Conservation (phyloP, 2,329 filamentous ascomycete genomes). For the Paraphoma chrysanthemicola region DNA sequence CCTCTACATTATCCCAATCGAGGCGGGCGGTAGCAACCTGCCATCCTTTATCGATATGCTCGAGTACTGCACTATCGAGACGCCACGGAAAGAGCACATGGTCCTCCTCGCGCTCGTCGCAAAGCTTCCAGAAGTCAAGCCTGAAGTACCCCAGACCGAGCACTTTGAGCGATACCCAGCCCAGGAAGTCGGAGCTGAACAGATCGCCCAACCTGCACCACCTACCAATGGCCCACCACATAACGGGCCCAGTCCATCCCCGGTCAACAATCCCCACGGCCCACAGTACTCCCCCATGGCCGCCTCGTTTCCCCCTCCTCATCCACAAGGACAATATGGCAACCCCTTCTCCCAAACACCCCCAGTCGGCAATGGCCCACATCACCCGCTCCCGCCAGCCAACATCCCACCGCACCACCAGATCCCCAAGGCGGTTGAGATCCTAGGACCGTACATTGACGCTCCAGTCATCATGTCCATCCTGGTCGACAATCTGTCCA, state of each 20-base stretch:
- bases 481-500: constrained; percentile 33
- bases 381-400: constrained; percentile 16
- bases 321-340: constrained; percentile 25
- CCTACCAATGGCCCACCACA: constrained; percentile 27
- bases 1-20: constrained; percentile 87
- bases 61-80: constrained; percentile 81
- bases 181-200: constrained; percentile 16
- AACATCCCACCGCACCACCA: constrained; percentile 31
- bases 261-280: constrained; percentile 40
- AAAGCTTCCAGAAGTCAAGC: constrained; percentile 43
- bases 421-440: constrained; percentile 48
- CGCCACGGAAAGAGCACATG: constrained; percentile 74
- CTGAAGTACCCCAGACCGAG: constrained; percentile 35
- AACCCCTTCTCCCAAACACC: constrained; percentile 26
- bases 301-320: constrained; percentile 28
- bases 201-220: constrained; percentile 25
- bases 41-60: constrained; percentile 90
- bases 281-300: constrained; percentile 44
- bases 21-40: constrained; percentile 70
- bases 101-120: constrained; percentile 87
- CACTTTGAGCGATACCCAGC: constrained; percentile 32
- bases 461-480: constrained; percentile 51
- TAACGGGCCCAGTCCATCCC: constrained; percentile 28
- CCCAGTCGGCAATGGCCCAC: constrained; percentile 6
- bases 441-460: constrained; percentile 53